Conservation (phyloP, 2,329 filamentous ascomycete genomes). For the Fusarium avenaceum region DNA sequence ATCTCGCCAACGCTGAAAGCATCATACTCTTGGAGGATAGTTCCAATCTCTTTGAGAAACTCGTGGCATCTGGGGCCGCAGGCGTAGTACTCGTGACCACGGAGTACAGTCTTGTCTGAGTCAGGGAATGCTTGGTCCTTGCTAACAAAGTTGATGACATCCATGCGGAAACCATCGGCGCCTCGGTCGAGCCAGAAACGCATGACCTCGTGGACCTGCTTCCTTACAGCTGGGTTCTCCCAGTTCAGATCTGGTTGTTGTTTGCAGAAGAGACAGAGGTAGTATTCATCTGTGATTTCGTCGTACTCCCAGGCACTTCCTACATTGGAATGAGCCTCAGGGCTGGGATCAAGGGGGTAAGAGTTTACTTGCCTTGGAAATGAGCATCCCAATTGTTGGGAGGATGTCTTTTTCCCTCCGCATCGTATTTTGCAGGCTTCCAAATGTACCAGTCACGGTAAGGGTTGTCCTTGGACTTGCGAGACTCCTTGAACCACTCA, state of each 20-base stretch:
- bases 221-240: constrained; percentile 75
- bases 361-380: constrained; percentile 52
- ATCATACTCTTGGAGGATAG: constrained; percentile 61
- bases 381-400: constrained; percentile 70
- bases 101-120: constrained; percentile 53
- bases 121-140: constrained; percentile 71
- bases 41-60: constrained; percentile 61
- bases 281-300: constrained; percentile 64
- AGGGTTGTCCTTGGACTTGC: constrained; percentile 65
- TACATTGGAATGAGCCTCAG: constrained; percentile 24
- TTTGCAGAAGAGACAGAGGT: constrained; percentile 77
- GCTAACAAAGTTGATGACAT: constrained; percentile 77
- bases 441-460: constrained; percentile 76
- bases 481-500: constrained; percentile 69
- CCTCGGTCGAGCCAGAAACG: constrained; percentile 81
- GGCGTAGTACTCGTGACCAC: constrained; percentile 62
- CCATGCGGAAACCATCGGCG: constrained; percentile 75
- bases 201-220: constrained; percentile 77
- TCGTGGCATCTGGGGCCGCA: constrained; percentile 66
- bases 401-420: constrained; percentile 68
- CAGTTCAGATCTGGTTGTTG: constrained; percentile 85
- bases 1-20: constrained; percentile 68
- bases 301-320: constrained; percentile 65
- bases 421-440: constrained; percentile 69
- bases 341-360: neutral